Evolutionary conservation across 768 basidiomycete species (phyloP), one percentile per base, ranked within the genome.

Genomic region (Agrocybe praecox): DNA sequence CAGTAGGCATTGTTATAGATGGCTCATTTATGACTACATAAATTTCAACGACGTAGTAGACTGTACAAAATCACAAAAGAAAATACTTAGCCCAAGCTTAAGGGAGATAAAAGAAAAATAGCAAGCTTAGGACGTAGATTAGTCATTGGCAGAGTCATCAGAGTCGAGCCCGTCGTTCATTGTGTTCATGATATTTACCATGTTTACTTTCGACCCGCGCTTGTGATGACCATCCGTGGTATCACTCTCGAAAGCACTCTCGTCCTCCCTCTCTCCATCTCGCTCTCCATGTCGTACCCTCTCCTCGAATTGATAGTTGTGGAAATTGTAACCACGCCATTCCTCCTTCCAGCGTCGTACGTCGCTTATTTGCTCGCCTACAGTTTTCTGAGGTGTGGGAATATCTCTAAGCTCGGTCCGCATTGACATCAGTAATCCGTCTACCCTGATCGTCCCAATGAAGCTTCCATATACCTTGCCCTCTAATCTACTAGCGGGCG

Each of bases 281-380:
- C n/a, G n/a, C n/a, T n/a, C n/a, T n/a, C n/a, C n/a, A n/a, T n/a
- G n/a, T n/a, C n/a, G n/a, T n/a, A n/a, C n/a, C n/a, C n/a, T n/a
- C n/a, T n/a, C n/a, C n/a, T n/a, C n/a, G n/a, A n/a, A n/a, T n/a
- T n/a, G n/a, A n/a, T n/a, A n/a, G n/a, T n/a, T n/a, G n/a, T 43
- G 29, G 22, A 7, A 3, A 18, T 59, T 59, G 34, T 64, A 52
- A 7, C 53, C 46, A 19, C 67, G 52, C 58, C 64, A 69, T 15
- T 61, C 36, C 4, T 44, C 6, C 46, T 70, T 70, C 65, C 66
- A 71, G 6, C 23, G 34, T 12, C 48, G 32, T 29, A 72, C 57
- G 26, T 36, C 43, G 23, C 45, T 55, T 1, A 49, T 44, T 24
- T 55, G 53, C 18, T 34, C 32, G 14, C 32, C 32, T 19, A 19